phyloP scores from a whole-genome alignment of 352 stramenopile species.

The Phytophthora quininea region DNA sequence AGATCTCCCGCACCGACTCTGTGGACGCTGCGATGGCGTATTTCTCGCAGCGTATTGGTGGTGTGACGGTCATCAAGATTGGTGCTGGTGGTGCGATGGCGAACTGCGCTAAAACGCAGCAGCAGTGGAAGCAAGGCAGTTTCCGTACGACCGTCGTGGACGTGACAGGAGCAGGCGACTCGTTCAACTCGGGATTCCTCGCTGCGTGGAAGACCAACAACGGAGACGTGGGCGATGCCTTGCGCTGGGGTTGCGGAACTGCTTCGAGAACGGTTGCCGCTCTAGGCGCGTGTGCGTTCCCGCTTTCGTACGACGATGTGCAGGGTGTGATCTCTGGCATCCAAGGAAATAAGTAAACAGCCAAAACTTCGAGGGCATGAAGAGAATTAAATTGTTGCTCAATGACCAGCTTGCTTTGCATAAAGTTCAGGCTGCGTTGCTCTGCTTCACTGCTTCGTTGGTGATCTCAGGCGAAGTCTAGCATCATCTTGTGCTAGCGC shows the following conservation, averaged over 20 bases:
- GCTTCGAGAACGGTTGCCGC: constrained; percentile 62
- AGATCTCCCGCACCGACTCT: constrained; percentile 48
- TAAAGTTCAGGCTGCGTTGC: constrained; percentile 22
- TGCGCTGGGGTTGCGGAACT: constrained; percentile 74
- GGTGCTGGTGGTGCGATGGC: constrained; percentile 66
- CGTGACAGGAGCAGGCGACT: constrained; percentile 81
- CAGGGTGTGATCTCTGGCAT: constrained; percentile 35
- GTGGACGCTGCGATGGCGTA: constrained; percentile 65
- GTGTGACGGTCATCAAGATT: constrained; percentile 75
- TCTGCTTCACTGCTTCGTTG: constrained; percentile 11
- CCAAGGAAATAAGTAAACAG: constrained; percentile 9
- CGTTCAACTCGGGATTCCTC: constrained; percentile 88
- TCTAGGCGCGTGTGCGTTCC: constrained; percentile 60
- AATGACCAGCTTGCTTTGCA: not conserved
- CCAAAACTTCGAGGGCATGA: not conserved
- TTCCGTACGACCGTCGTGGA: constrained; percentile 73
- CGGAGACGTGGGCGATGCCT: constrained; percentile 50
- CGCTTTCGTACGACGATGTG: constrained; percentile 54
- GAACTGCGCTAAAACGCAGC: constrained; percentile 46
- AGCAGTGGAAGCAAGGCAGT: constrained; percentile 50
- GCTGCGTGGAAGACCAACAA: constrained; percentile 63
- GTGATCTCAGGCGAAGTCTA: constrained; percentile 2
- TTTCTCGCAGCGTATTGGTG: constrained; percentile 48
- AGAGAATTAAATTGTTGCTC: not conserved
- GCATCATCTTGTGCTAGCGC: constrained; percentile 43